phyloP scores from a whole-genome alignment of 2,329 filamentous ascomycete genomes.

The Fusarium denticulatum region DNA sequence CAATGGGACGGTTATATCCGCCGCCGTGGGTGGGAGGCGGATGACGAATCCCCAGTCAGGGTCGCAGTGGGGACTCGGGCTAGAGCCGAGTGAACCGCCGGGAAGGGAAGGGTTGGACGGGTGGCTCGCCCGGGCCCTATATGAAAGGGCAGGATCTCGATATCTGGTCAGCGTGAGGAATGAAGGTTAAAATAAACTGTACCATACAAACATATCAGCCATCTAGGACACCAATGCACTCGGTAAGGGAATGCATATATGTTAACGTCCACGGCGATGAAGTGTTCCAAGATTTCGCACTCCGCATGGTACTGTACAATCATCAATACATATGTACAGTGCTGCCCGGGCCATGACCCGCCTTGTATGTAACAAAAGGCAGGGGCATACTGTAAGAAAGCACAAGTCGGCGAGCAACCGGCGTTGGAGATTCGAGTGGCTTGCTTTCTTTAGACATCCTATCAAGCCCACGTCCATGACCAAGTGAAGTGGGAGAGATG shows the following conservation, averaged over 20 bases:
- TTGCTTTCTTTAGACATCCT: conserved; percentile 20
- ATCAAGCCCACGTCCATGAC: conserved; percentile 16
- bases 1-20: conserved; percentile 50
- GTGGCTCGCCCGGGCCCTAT: conserved; percentile 36
- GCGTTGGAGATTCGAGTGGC: conserved; percentile 17
- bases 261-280: neutral
- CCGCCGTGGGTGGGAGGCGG: conserved; percentile 42
- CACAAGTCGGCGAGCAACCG: conserved; percentile 18
- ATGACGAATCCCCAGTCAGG: conserved; percentile 49
- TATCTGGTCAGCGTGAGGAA: conserved; percentile 37
- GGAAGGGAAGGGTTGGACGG: conserved; percentile 42
- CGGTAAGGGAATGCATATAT: conserved; percentile 6
- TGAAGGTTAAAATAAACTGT: conserved; percentile 18
- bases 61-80: conserved; percentile 49
- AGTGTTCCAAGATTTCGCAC: neutral
- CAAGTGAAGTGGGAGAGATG: conserved; percentile 20
- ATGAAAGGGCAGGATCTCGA: conserved; percentile 41
- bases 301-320: conserved; percentile 6
- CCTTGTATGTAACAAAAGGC: conserved; percentile 40
- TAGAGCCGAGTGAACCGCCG: conserved; percentile 53
- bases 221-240: neutral
- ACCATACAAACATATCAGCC: neutral
- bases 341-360: conserved; percentile 27
- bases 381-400: conserved; percentile 26
- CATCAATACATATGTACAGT: conserved; percentile 20